Conservation (phyloP, 2,329 filamentous ascomycete species). For the Aureobasidium sp. region DNA sequence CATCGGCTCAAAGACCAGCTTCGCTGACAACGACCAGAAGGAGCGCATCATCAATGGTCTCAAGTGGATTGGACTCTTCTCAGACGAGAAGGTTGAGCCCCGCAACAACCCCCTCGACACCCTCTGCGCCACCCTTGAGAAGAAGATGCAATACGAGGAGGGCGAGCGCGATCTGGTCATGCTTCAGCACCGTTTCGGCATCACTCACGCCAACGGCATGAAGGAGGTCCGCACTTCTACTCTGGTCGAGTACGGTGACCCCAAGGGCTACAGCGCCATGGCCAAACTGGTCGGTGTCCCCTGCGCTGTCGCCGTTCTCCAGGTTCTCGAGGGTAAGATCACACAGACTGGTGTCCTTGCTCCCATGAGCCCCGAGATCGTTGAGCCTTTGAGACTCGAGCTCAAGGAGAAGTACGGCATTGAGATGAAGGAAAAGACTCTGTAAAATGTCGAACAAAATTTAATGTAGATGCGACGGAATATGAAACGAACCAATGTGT, state of each 20-base stretch:
- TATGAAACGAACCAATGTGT: constrained; percentile 1
- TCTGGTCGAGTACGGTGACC: constrained; percentile 72
- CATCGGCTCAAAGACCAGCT: constrained; percentile 66
- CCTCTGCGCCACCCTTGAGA: constrained; percentile 78
- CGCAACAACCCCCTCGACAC: constrained; percentile 77
- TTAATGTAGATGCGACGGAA: background rate
- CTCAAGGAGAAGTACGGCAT: constrained; percentile 71
- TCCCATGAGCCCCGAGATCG: constrained; percentile 64
- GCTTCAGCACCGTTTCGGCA: constrained; percentile 74
- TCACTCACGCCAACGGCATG: constrained; percentile 71
- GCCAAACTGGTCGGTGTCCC: constrained; percentile 72
- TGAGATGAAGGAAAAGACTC: constrained; percentile 60
- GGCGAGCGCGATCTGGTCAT: constrained; percentile 77
- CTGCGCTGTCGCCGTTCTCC: constrained; percentile 58
- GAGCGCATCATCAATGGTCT: constrained; percentile 62
- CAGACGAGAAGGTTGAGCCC: constrained; percentile 58
- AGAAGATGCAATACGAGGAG: constrained; percentile 82
- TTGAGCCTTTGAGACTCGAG: constrained; percentile 65
- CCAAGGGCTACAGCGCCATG: constrained; percentile 69
- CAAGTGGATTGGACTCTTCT: constrained; percentile 63
- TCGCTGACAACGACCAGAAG: constrained; percentile 59
- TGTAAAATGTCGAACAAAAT: constrained; percentile 11
- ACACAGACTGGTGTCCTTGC: constrained; percentile 50
- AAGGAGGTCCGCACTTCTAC: constrained; percentile 73
- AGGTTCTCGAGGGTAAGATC: constrained; percentile 29